Evolutionary conservation across 768 basidiomycete species (phyloP).

Genomic region (Amanita rimosa): DNA sequence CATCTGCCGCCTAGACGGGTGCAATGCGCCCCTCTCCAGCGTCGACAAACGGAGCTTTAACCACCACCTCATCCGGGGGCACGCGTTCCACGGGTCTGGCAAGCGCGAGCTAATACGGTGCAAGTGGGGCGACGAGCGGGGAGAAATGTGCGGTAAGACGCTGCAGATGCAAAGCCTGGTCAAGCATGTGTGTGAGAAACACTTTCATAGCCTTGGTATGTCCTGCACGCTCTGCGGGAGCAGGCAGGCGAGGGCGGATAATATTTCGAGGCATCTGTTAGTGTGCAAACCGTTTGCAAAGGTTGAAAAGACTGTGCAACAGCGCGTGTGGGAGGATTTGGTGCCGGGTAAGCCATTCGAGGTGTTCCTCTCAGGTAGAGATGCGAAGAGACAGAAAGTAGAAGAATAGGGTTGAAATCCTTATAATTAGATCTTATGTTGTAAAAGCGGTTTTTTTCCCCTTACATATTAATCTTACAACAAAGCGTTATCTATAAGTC

Average conservation of each 20-base stretch:
- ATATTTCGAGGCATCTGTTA: conserved; percentile 1
- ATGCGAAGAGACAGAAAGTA: neutral
- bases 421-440: neutral
- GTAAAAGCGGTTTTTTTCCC: too few species aligned
- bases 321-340: neutral
- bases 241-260: conserved; percentile 1
- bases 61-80: neutral
- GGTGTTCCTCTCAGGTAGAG: neutral
- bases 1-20: neutral
- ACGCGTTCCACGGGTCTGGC: neutral
- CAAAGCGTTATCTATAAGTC: neutral
- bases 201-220: neutral
- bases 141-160: neutral
- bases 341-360: neutral
- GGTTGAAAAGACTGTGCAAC: neutral
- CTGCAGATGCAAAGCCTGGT: neutral
- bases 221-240: neutral
- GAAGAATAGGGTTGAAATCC: neutral
- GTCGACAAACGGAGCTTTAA: neutral
- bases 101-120: neutral
- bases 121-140: neutral
- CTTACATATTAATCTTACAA: neutral
- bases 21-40: neutral
- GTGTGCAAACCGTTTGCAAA: neutral
- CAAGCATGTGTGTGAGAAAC: conserved; percentile 5